These are phyloP conservation scores for Cryptococcus sp. DNA, from an alignment of 1,284 basidiomycete species.

Conservation along the genomic window DNA sequence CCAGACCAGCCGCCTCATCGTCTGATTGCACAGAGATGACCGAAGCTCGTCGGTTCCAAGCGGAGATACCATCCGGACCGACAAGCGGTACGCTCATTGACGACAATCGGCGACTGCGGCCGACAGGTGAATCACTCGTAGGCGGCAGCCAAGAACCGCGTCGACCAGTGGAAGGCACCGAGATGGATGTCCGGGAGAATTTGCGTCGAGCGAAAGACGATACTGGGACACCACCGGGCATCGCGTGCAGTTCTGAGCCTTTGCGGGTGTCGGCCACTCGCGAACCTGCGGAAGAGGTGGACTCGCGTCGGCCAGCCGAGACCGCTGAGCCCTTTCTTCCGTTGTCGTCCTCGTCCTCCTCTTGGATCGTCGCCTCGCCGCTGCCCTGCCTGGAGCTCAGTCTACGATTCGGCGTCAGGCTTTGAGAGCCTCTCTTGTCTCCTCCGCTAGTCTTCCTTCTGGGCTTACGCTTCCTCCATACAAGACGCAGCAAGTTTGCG, in stretches of 20 bases:
- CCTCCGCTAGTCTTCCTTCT: constrained; percentile 11
- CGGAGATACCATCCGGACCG: constrained; percentile 36
- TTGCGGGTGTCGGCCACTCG: constrained; percentile 17
- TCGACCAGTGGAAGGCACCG: constrained; percentile 18
- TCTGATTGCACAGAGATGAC: constrained; percentile 37
- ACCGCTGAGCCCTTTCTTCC: constrained; percentile 4
- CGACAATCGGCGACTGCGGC: constrained; percentile 33
- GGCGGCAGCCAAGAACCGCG: constrained; percentile 40
- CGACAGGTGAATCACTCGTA: constrained; percentile 12
- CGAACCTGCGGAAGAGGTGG: constrained; percentile 14
- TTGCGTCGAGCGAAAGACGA: constrained; percentile 21
- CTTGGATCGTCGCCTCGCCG: constrained; percentile 10
- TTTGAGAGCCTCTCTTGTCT: neutral
- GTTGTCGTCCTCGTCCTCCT: constrained; percentile 25
- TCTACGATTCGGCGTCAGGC: constrained; percentile 2
- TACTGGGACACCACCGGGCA: constrained; percentile 25
- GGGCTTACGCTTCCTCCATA: constrained; percentile 45
- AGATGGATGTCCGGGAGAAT: constrained; percentile 14
- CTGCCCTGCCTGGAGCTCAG: neutral
- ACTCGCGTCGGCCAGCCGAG: constrained; percentile 8
- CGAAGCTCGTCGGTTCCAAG: constrained; percentile 47
- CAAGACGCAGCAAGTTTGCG: constrained; percentile 41
- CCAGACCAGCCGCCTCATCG: constrained; percentile 25
- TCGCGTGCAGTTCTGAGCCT: constrained; percentile 21
- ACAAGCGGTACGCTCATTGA: constrained; percentile 34